Base-by-base conservation (phyloP, 1,284 basidiomycete species). In the Leccinum fuscescens region DNA sequence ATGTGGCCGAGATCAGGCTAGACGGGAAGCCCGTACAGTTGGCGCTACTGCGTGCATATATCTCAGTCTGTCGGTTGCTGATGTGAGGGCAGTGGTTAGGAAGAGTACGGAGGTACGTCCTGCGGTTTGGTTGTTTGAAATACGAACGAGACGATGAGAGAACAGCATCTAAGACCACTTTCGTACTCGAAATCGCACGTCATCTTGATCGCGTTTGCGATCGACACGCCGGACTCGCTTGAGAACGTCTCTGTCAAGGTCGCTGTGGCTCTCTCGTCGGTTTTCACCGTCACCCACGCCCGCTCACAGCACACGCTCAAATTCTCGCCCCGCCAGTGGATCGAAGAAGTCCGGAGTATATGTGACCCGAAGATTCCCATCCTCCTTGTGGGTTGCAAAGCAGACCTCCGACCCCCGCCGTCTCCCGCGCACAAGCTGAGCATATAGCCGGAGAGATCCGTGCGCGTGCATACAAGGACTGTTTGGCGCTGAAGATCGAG, bases 181-280 rank as follows among this genome's bases (percentile, higher is more conserved):
- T 97, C 94, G 27, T 98, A 98, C 77, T 95, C 95, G 53, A 94
- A 97, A 80, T 96, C 96, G 58, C 96, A 99, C 77, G 94, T 99
- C 71, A 98, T 99, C 74, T 85, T 99, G 65, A 98, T 99, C 71
- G 96, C 95, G 24, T 99, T 96, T 72, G 86, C 93, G 51, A 89
- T 99, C 72, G 96, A 98, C 77, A 95, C 94, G 20, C 95, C 94
- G 29, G 96, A 98, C 78, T 96, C 94, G 54, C 80, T 98, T 62
- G 96, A 98, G 67, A 98, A 98, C 77, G 96, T 98, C 17, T 85
- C 88, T 17, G 89, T 90, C 64, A 98, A 98, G 85, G 93, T 90
- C 49, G 6, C 61, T 2, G 1, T 20, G 17, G 15, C 6, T 12
- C 7, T 4, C 3, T 6, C 27, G 4, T 8, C 6, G 4, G 9